A percentile compares a stretch with the other conserved stretches of the same genome.
Evolutionary conservation across 495 filamentous ascomycete genomes (phyloP).

Genomic region (Hyaloscypha variabilis): DNA sequence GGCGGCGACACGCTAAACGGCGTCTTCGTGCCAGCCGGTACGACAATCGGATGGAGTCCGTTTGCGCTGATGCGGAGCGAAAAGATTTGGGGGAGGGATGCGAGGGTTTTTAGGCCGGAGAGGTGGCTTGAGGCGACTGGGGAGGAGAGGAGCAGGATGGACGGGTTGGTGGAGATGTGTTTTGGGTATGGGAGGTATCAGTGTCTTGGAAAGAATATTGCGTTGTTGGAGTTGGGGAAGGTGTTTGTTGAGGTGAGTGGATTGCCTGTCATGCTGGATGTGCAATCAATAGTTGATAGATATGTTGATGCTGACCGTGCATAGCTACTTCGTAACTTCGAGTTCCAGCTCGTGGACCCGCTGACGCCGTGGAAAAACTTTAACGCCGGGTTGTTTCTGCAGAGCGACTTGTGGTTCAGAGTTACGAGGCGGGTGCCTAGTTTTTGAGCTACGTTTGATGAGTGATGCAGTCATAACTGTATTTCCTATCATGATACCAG

Average conservation of each 20-base stretch:
- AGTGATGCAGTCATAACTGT: too few relatives aligned
- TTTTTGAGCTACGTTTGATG: too few relatives aligned
- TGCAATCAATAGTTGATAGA: not conserved
- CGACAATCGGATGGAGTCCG: conserved; percentile 45
- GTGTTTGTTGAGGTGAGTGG: conserved; percentile 18
- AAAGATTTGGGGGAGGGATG: conserved; percentile 50
- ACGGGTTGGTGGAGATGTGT: conserved; percentile 39
- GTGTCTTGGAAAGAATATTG: conserved; percentile 50
- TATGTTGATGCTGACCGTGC: not conserved
- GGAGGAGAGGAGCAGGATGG: conserved; percentile 39
- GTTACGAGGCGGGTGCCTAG: not conserved
- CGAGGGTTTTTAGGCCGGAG: conserved; percentile 53
- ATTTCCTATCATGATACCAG: too few relatives aligned
- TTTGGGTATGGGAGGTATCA: conserved; percentile 47
- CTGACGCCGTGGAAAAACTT: not conserved
- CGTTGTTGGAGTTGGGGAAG: conserved; percentile 53
- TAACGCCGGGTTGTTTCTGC: not conserved
- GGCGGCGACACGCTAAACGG: conserved; percentile 53
- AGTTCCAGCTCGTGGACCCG: not conserved
- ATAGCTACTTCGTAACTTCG: not conserved
- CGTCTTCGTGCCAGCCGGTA: conserved; percentile 53
- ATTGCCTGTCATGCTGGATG: not conserved
- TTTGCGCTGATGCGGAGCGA: conserved; percentile 37
- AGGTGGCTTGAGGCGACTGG: conserved; percentile 50
- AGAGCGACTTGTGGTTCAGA: not conserved